phyloP scores from a whole-genome alignment of 1,284 basidiomycete species.

The Moesziomyces parantarcticus region DNA sequence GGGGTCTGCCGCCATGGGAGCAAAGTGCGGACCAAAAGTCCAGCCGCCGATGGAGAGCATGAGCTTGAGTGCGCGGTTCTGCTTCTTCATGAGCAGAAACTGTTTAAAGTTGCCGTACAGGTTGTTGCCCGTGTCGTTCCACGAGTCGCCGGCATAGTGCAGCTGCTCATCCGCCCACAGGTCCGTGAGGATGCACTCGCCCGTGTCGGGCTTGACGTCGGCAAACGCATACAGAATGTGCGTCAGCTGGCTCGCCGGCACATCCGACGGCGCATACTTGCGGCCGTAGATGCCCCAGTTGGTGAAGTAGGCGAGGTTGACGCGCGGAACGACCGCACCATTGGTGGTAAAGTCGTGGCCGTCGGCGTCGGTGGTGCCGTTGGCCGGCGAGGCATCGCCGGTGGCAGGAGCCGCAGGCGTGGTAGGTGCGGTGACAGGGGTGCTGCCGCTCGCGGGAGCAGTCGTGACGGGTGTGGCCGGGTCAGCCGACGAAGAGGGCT shows the following conservation, averaged over 20 bases:
- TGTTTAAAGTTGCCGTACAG: conserved; percentile 89
- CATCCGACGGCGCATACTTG: conserved; percentile 77
- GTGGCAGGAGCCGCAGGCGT: conserved; percentile 9
- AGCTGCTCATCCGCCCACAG: conserved; percentile 79
- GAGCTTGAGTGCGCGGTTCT: conserved; percentile 72
- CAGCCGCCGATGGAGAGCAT: conserved; percentile 69
- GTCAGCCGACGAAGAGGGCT: conserved; percentile 10
- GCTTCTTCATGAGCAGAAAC: conserved; percentile 82
- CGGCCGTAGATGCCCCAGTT: conserved; percentile 92
- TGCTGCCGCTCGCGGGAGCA: conserved; percentile 4
- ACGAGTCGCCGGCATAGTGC: conserved; percentile 74
- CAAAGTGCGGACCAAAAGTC: conserved; percentile 67
- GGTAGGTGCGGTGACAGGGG: conserved; percentile 8
- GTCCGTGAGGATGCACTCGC: conserved; percentile 75
- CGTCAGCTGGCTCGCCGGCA: conserved; percentile 78
- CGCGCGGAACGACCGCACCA: conserved; percentile 39
- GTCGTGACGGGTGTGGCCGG: conserved; percentile 6
- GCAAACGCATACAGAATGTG: conserved; percentile 90
- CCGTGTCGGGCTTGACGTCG: conserved; percentile 78
- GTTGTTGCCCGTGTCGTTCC: conserved; percentile 73
- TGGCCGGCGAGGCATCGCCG: conserved; percentile 1
- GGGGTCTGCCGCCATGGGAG: conserved; percentile 51
- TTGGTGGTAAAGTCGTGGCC: conserved; percentile 37
- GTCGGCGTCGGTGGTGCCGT: conserved; percentile 9
- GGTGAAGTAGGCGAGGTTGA: conserved; percentile 56